Conservation (phyloP, 306 rosid species). For the Luffa acutangula region DNA sequence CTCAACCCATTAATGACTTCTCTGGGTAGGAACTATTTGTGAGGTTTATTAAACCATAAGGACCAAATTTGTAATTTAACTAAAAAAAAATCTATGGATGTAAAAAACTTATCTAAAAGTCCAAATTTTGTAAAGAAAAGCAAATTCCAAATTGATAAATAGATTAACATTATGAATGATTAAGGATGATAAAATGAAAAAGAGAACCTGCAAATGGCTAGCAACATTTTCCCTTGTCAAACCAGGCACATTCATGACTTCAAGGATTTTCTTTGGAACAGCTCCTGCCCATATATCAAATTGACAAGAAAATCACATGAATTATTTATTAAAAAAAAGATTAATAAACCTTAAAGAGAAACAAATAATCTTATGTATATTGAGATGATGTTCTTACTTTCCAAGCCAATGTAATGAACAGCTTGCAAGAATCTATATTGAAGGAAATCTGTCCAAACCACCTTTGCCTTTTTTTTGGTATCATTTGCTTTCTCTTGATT, state of each 20-base stretch:
- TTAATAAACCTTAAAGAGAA: not conserved
- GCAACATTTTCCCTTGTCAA: slow-evolving; percentile 15
- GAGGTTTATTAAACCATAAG: too few relatives aligned
- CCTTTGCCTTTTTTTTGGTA: slow-evolving; percentile 3
- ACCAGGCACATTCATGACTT: slow-evolving; percentile 15
- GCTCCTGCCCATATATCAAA: slow-evolving; percentile 4
- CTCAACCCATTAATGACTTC: too few relatives aligned
- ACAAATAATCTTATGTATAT: not conserved
- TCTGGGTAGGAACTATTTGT: too few relatives aligned
- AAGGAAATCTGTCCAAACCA: slow-evolving; percentile 18
- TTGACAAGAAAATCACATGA: too few relatives aligned
- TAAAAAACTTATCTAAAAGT: too few relatives aligned
- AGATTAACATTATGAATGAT: not conserved
- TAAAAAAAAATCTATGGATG: too few relatives aligned
- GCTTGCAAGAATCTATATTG: slow-evolving; percentile 11
- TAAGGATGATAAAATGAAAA: not conserved
- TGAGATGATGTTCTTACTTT: slow-evolving; percentile 9
- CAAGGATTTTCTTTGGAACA: slow-evolving; percentile 18
- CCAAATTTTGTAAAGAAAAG: not conserved
- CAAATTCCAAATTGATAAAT: not conserved
- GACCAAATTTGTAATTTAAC: too few relatives aligned
- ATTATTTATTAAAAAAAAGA: not conserved
- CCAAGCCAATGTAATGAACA: slow-evolving; percentile 16
- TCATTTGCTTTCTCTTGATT: not conserved
- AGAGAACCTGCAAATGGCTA: slow-evolving; percentile 20